phyloP scores from a whole-genome alignment of 306 rosid species.

The Parietaria judaica region DNA sequence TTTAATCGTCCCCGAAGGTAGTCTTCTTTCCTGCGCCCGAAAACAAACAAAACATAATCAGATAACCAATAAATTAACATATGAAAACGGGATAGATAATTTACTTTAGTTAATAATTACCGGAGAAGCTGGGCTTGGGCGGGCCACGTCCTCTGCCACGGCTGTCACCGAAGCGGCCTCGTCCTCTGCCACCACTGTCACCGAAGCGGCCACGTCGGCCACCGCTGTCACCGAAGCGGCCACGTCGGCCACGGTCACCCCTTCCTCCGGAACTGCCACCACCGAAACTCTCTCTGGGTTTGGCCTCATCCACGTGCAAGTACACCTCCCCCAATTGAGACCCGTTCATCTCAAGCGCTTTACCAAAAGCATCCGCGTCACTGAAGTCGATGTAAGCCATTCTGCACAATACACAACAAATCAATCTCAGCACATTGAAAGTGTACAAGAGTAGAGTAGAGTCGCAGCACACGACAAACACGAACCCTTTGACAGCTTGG shows the following conservation, averaged over 20 bases:
- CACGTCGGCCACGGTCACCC: constrained; percentile 19
- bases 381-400: constrained; percentile 72
- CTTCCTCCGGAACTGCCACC: constrained; percentile 11
- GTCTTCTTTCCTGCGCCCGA: constrained; percentile 36
- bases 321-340: constrained; percentile 34
- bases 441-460: not conserved
- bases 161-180: constrained; percentile 28
- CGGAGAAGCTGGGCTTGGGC: not conserved
- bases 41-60: not conserved
- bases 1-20: constrained; percentile 25
- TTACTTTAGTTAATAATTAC: not conserved
- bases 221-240: constrained; percentile 18
- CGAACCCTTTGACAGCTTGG: constrained; percentile 60
- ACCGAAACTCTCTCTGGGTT: constrained; percentile 41
- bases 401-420: constrained; percentile 21
- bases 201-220: constrained; percentile 17
- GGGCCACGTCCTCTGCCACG: constrained; percentile 21
- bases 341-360: constrained; percentile 55
- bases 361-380: constrained; percentile 22
- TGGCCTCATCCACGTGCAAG: constrained; percentile 70
- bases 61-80: not conserved
- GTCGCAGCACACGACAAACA: not conserved
- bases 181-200: constrained; percentile 11
- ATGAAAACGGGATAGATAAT: not conserved
- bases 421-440: too few species aligned